Percentiles rank a stretch among this genome's conserved stretches.
Conservation (phyloP, 805 yeast genomes). For the Torulaspora gathmanii region DNA sequence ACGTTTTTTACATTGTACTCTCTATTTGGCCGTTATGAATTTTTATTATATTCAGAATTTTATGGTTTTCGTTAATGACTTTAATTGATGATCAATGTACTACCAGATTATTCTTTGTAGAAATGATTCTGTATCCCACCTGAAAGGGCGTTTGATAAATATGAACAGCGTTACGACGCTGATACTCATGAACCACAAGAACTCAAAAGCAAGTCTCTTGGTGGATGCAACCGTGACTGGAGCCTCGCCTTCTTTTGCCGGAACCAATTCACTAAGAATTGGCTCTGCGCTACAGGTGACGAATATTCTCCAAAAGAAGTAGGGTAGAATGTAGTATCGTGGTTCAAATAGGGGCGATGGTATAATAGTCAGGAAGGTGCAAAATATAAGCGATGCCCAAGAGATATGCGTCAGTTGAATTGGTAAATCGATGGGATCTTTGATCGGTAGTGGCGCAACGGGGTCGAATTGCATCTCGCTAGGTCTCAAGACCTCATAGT, state of each 20-base stretch:
- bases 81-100: background rate
- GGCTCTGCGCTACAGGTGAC: conserved; percentile 40
- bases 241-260: conserved; percentile 13
- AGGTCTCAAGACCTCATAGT: conserved; percentile 35
- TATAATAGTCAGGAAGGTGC: conserved; percentile 57
- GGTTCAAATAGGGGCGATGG: conserved; percentile 96
- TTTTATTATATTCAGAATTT: conserved; percentile 1
- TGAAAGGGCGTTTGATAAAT: conserved; percentile 58
- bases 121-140: conserved; percentile 59
- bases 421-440: conserved; percentile 36
- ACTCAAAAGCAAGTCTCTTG: conserved; percentile 48
- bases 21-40: conserved; percentile 1
- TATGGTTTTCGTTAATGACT: background rate
- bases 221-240: conserved; percentile 25
- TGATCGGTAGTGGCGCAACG: conserved; percentile 37
- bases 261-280: conserved; percentile 25
- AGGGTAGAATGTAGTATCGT: conserved; percentile 83
- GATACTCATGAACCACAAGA: conserved; percentile 55
- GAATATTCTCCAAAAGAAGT: conserved; percentile 65
- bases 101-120: conserved; percentile 88
- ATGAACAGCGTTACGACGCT: conserved; percentile 50
- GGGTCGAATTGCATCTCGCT: conserved; percentile 37
- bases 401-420: conserved; percentile 43
- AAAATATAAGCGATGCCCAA: conserved; percentile 47
- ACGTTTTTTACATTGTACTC: conserved; percentile 6